Evolutionary conservation across 2,329 filamentous ascomycete species (phyloP).

Genomic region (Curvularia sp.): DNA sequence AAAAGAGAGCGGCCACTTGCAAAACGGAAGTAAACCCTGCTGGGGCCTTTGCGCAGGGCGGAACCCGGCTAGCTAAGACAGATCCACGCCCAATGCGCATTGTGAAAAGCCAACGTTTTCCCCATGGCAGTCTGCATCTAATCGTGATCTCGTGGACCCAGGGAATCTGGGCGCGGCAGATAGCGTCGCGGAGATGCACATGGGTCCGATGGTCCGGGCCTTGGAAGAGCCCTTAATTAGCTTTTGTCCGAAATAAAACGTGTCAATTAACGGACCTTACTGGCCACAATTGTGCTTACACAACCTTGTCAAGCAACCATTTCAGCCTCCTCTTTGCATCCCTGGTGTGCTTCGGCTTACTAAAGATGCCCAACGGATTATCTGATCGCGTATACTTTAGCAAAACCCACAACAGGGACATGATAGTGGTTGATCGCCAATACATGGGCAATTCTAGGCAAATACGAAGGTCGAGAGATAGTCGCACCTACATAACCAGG

Average conservation of each 20-base stretch:
- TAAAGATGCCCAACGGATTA: slow-evolving; percentile 29
- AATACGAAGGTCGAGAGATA: too few relatives aligned
- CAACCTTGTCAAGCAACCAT: slow-evolving; percentile 17
- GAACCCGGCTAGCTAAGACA: neutral
- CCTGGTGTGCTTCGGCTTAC: slow-evolving; percentile 25
- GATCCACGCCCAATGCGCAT: neutral
- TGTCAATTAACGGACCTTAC: slow-evolving; percentile 38
- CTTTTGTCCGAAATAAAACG: slow-evolving; percentile 15
- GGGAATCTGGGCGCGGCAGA: neutral
- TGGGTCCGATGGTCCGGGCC: neutral
- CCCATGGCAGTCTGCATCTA: slow-evolving; percentile 5
- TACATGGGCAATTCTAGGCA: slow-evolving; percentile 20
- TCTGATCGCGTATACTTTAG: slow-evolving; percentile 12
- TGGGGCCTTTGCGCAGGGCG: too few relatives aligned
- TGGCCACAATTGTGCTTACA: slow-evolving; percentile 36
- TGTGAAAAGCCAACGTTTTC: neutral
- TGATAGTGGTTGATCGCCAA: slow-evolving; percentile 10
- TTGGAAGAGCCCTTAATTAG: slow-evolving; percentile 32
- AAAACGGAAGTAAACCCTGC: neutral
- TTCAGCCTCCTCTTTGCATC: slow-evolving; percentile 7
- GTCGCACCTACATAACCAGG: neutral
- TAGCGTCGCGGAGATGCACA: neutral
- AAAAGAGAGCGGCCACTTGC: neutral
- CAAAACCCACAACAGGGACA: slow-evolving; percentile 5
- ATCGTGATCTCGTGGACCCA: slow-evolving; percentile 17